phyloP scores from a whole-genome alignment of 2,329 filamentous ascomycete species.

The Trichoderma guizhouense region DNA sequence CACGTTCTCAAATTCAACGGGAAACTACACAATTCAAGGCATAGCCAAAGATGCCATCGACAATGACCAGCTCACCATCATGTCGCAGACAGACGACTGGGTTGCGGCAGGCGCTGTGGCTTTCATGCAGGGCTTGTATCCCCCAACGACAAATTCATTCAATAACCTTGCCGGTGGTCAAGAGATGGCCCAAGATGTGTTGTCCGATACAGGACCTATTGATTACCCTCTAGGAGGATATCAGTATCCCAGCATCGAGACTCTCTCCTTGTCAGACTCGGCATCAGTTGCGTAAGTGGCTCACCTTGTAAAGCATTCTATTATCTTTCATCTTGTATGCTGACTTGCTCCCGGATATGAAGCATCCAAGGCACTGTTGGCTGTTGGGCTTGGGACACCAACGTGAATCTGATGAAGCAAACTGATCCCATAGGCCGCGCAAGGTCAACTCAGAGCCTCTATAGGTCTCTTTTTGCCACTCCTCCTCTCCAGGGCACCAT shows the following conservation, averaged over 20 bases:
- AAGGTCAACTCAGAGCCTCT: slow-evolving; percentile 37
- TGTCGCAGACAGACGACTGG: slow-evolving; percentile 41
- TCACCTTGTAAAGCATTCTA: not conserved
- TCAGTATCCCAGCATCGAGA: slow-evolving; percentile 69
- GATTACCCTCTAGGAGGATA: slow-evolving; percentile 72
- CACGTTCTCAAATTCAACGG: slow-evolving; percentile 27
- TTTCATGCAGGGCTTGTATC: slow-evolving; percentile 83
- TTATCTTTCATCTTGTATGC: not conserved
- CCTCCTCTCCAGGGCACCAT: slow-evolving; percentile 39
- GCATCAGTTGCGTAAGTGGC: slow-evolving; percentile 42
- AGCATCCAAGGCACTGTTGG: slow-evolving; percentile 39
- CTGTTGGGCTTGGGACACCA: slow-evolving; percentile 38
- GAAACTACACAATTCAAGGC: slow-evolving; percentile 38
- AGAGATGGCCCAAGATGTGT: slow-evolving; percentile 42
- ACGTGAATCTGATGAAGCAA: slow-evolving; percentile 28
- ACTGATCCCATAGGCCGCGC: slow-evolving; percentile 26
- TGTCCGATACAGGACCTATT: slow-evolving; percentile 43
- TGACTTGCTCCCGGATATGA: not conserved
- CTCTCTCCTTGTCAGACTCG: slow-evolving; percentile 45
- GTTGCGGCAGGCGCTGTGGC: slow-evolving; percentile 67
- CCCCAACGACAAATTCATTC: slow-evolving; percentile 53
- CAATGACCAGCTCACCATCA: slow-evolving; percentile 44
- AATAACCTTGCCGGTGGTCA: slow-evolving; percentile 28
- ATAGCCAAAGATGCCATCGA: slow-evolving; percentile 45
- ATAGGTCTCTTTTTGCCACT: slow-evolving; percentile 40